Conservation (phyloP, 179 eudicot genomes). For the Silene vulgaris region DNA sequence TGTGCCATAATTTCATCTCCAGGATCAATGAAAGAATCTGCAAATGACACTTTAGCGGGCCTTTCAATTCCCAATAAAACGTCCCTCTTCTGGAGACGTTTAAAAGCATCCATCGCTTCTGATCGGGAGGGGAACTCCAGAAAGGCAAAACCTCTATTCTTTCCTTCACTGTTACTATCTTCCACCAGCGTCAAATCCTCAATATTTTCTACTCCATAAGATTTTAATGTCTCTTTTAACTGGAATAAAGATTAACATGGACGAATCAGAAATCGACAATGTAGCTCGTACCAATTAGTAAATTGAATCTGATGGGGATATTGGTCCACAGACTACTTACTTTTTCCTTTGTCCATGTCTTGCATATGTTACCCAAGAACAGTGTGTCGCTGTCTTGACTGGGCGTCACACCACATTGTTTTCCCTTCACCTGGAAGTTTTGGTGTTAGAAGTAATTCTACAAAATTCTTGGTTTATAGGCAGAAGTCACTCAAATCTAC, state of each 20-base stretch:
- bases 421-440: slow-evolving; percentile 85
- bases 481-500: slow-evolving; percentile 35
- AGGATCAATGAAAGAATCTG: slow-evolving; percentile 90
- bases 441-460: slow-evolving; percentile 37
- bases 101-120: slow-evolving; percentile 96
- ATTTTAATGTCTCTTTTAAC: slow-evolving; percentile 83
- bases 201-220: slow-evolving; percentile 68
- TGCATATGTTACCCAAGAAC: slow-evolving; percentile 93
- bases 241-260: slow-evolving; percentile 50
- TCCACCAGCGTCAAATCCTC: slow-evolving; percentile 89
- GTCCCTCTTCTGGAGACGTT: slow-evolving; percentile 82
- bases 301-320: slow-evolving; percentile 25
- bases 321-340: slow-evolving; percentile 56
- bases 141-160: slow-evolving; percentile 91
- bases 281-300: slow-evolving; percentile 36
- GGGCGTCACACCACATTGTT: slow-evolving; percentile 86
- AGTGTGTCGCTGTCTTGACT: slow-evolving; percentile 94
- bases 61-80: slow-evolving; percentile 82
- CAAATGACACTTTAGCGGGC: slow-evolving; percentile 94
- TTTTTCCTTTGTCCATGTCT: slow-evolving; percentile 92
- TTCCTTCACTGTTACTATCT: slow-evolving; percentile 73
- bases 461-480: slow-evolving; percentile 27
- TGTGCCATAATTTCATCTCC: slow-evolving; percentile 98
- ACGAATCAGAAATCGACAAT: slow-evolving; percentile 37
- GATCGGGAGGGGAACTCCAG: slow-evolving; percentile 84